Conservation (phyloP, 2,329 filamentous ascomycete species). For the Aspergillus tamarii region DNA sequence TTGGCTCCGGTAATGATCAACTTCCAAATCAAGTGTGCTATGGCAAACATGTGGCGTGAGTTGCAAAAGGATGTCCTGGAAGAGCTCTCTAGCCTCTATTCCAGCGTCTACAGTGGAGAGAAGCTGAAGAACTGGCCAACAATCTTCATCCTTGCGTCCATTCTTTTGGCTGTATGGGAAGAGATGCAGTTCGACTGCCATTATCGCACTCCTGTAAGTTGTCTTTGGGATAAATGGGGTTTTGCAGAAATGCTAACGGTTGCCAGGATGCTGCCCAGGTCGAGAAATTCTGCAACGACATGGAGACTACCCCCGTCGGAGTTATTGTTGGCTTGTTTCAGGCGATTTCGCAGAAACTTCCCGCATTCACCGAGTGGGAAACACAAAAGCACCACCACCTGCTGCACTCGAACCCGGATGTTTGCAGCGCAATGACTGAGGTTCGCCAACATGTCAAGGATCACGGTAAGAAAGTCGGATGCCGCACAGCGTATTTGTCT, state of each 20-base stretch:
- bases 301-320: conserved; percentile 94
- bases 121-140: conserved; percentile 99
- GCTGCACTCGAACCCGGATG: conserved; percentile 85
- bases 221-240: background rate
- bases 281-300: conserved; percentile 93
- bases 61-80: conserved; percentile 94
- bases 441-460: conserved; percentile 89
- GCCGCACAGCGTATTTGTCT: background rate
- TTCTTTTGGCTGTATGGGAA: conserved; percentile 93
- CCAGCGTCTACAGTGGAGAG: conserved; percentile 96
- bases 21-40: conserved; percentile 97
- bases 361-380: conserved; percentile 91
- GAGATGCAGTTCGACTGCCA: conserved; percentile 99
- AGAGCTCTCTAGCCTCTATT: conserved; percentile 89
- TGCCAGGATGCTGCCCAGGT: conserved; percentile 72
- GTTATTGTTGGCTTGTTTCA: conserved; percentile 97
- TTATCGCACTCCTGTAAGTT: conserved; percentile 74
- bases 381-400: conserved; percentile 87
- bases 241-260: conserved; percentile 14
- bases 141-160: conserved; percentile 95
- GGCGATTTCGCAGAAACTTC: conserved; percentile 95
- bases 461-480: conserved; percentile 70
- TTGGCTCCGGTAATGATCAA: conserved; percentile 98
- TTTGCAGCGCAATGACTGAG: conserved; percentile 96
- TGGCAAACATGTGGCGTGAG: conserved; percentile 98